Conservation (phyloP, 768 basidiomycete genomes). For the Daedalea quercina region DNA sequence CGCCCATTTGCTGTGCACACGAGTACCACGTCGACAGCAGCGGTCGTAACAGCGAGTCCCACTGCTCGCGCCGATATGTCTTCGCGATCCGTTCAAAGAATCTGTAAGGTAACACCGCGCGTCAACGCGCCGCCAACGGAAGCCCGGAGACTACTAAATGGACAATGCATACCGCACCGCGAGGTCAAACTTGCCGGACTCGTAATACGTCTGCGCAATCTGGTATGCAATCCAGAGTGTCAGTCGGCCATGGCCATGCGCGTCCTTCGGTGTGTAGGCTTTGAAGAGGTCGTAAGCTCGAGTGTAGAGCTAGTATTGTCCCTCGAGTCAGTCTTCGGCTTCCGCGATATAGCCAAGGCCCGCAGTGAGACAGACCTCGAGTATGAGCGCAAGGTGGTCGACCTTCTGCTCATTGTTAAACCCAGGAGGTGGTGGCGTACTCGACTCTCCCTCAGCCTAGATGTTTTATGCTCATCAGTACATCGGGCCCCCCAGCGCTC, state of each 20-base stretch:
- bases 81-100: conserved; percentile 92
- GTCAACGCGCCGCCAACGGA: not conserved
- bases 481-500: too few relatives aligned
- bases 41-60: conserved; percentile 67
- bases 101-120: conserved; percentile 28
- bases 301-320: conserved; percentile 65
- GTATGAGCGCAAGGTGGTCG: conserved; percentile 73
- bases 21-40: conserved; percentile 77
- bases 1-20: conserved; percentile 72
- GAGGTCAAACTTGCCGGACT: conserved; percentile 78
- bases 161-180: conserved; percentile 61
- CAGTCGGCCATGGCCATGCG: conserved; percentile 62
- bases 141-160: not conserved
- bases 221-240: conserved; percentile 88
- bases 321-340: not conserved
- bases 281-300: conserved; percentile 94
- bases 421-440: conserved; percentile 46
- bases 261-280: conserved; percentile 44
- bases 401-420: conserved; percentile 89
- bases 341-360: not conserved
- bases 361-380: conserved; percentile 52
- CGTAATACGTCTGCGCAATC: conserved; percentile 83
- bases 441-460: not conserved
- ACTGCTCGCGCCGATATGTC: conserved; percentile 81
- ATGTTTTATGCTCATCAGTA: too few relatives aligned